Evolutionary conservation across 768 basidiomycete genomes (phyloP).

Genomic region (Pulveroboletus ravenelii): DNA sequence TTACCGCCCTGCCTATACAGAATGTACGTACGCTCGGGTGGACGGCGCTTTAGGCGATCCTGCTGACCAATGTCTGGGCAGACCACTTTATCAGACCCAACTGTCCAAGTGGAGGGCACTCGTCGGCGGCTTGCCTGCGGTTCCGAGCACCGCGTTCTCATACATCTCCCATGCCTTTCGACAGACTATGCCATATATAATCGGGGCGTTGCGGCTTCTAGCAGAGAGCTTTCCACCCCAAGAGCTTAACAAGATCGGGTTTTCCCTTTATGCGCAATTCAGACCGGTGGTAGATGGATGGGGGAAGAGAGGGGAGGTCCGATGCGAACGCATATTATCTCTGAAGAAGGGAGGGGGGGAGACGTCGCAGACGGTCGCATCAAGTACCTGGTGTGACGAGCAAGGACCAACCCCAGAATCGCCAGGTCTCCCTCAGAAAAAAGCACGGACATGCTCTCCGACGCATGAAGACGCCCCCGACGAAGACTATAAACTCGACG

Average conservation of each 20-base stretch:
- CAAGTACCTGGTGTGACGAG: neutral
- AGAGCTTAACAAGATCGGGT: conserved; percentile 65
- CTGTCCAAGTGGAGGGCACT: conserved; percentile 79
- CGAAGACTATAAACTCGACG: conserved; percentile 42
- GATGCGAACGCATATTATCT: conserved; percentile 62
- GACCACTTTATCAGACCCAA: conserved; percentile 75
- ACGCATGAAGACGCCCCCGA: conserved; percentile 52
- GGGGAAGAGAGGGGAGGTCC: conserved; percentile 77
- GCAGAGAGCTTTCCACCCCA: conserved; percentile 53
- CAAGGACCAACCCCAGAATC: conserved; percentile 2
- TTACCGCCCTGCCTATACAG: conserved; percentile 15
- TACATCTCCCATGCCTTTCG: conserved; percentile 80
- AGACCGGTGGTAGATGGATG: conserved; percentile 78
- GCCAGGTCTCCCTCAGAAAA: conserved; percentile 37
- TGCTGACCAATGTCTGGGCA: conserved; percentile 27
- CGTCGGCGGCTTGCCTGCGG: conserved; percentile 59
- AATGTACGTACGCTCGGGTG: conserved; percentile 34
- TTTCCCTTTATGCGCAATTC: conserved; percentile 81
- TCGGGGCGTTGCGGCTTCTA: conserved; percentile 73
- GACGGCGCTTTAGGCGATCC: neutral
- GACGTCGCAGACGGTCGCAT: conserved; percentile 7
- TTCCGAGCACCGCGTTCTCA: conserved; percentile 71
- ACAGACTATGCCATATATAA: conserved; percentile 70
- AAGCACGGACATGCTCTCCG: conserved; percentile 33
- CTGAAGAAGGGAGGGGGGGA: conserved; percentile 34